These are phyloP conservation scores for Kurtzmaniella natalensis DNA, from an alignment of 1,139 yeast genomes.

Conservation along the genomic window DNA sequence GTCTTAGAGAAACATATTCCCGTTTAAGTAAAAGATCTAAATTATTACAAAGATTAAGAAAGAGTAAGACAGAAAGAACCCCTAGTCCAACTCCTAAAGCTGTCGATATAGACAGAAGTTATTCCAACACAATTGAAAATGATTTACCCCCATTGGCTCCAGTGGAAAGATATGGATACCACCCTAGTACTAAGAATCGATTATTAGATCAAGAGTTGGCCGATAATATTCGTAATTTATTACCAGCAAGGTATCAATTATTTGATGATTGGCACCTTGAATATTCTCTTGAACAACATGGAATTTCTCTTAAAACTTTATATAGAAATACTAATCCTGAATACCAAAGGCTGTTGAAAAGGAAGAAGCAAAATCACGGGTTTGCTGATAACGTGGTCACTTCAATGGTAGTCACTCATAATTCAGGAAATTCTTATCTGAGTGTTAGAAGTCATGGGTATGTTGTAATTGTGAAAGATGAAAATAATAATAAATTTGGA, in stretches of 20 bases:
- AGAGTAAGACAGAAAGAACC: background rate
- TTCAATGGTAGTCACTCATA: conserved; percentile 25
- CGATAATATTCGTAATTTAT: conserved; percentile 62
- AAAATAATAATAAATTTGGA: conserved; percentile 67
- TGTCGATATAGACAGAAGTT: too few species aligned
- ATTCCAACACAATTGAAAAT: background rate
- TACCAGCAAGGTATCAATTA: conserved; percentile 78
- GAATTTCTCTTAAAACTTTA: conserved; percentile 78
- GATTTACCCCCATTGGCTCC: conserved; percentile 33
- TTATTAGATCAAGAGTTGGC: conserved; percentile 61
- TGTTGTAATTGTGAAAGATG: conserved; percentile 64
- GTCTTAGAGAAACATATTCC: conserved; percentile 6
- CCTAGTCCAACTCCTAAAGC: background rate
- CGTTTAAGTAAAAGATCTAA: conserved; percentile 6
- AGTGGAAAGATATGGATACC: conserved; percentile 49
- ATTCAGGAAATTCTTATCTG: conserved; percentile 13
- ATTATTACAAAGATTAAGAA: conserved; percentile 4
- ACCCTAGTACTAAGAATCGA: conserved; percentile 48
- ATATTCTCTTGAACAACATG: conserved; percentile 87
- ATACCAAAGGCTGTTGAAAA: conserved; percentile 23
- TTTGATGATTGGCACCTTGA: conserved; percentile 72
- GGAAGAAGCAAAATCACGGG: conserved; percentile 24
- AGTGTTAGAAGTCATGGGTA: conserved; percentile 57
- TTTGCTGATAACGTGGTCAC: conserved; percentile 35
- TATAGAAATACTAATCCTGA: conserved; percentile 40